phyloP scores from a whole-genome alignment of 2,329 filamentous ascomycete genomes.

The Exophiala calicioides region DNA sequence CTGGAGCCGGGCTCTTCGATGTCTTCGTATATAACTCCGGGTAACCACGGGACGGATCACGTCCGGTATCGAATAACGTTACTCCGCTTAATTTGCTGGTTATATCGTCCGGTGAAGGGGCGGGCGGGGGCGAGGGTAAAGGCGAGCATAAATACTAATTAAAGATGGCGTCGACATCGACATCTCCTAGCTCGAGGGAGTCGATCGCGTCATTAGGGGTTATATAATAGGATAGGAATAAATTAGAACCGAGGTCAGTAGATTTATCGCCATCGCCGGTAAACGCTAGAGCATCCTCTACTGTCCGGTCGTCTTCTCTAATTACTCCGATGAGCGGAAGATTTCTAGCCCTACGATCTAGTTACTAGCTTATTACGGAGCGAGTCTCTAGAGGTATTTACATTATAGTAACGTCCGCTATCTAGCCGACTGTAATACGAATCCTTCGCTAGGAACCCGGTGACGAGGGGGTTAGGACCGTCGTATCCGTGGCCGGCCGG shows the following conservation, averaged over 20 bases:
- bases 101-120: slow-evolving; percentile 12
- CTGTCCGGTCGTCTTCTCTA: slow-evolving; percentile 15
- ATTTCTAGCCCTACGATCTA: slow-evolving; percentile 13
- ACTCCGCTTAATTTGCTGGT: slow-evolving; percentile 18
- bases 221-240: slow-evolving; percentile 15
- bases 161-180: slow-evolving; percentile 14
- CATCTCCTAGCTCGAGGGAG: slow-evolving; percentile 13
- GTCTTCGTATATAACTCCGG: slow-evolving; percentile 12
- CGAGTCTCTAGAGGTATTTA: slow-evolving; percentile 13
- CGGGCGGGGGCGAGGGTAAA: slow-evolving; percentile 10
- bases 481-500: slow-evolving; percentile 5
- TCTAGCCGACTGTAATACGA: slow-evolving; percentile 8
- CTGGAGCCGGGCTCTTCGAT: slow-evolving; percentile 11
- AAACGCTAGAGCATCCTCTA: slow-evolving; percentile 13
- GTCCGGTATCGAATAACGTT: slow-evolving; percentile 12
- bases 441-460: slow-evolving; percentile 8
- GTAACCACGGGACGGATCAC: slow-evolving; percentile 11
- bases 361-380: slow-evolving; percentile 7
- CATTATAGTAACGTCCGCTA: slow-evolving; percentile 7
- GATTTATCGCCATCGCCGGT: slow-evolving; percentile 14
- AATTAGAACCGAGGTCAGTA: slow-evolving; percentile 14
- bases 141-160: slow-evolving; percentile 17
- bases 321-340: slow-evolving; percentile 16
- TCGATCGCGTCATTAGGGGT: slow-evolving; percentile 14
- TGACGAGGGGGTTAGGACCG: slow-evolving; percentile 6